Base-by-base conservation (phyloP, 495 filamentous ascomycete species). In the Hyaloscypha hepaticicola region DNA sequence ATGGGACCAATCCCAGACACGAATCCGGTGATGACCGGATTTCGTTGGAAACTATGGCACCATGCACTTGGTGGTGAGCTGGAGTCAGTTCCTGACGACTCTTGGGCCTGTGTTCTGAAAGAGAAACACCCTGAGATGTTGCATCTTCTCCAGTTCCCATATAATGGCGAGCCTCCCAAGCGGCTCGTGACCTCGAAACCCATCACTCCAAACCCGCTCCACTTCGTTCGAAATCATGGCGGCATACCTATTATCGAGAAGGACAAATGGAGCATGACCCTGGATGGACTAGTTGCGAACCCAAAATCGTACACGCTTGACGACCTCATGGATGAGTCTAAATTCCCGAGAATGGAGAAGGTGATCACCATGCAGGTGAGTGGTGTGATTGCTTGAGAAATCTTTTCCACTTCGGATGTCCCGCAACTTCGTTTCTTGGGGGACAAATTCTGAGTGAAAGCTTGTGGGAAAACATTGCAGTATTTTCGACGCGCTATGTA, bases 191-290 rank as follows among this genome's bases (percentile, higher is more conserved):
- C 80, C 0, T 70, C 75, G 22, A 75, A 82, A n/a, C 73, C 76
- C 2, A 77, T 90, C 66, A 90, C 87, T 0, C 78, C 79, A 0
- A 90, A 88, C 56, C 59, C 77, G 5, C 77, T 86, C 7, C 82
- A 85, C 66, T 89, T 88, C 64, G 84, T 90, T 0, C 82, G 88
- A 22, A 90, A 90, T 62, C 88, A 90, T 61, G 87, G 86, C 21
- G 83, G 84, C 0, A 85, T 90, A 48, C 88, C 88, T 1, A 68
- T 80, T 0, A 88, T 89, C 59, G 82, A 87, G 11, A 70, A 78
- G 28, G 77, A 82, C 0, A 76, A 80, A 12, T 89, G 69, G 62
- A 77, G 73, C 22, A 66, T 90, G 9, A 72, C 77, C 1, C 70
- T 89, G 11, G 82, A 82, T 33, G 86, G 86, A 1, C 72, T 89